phyloP scores from a whole-genome alignment of 2,329 filamentous ascomycete species.

The Microsporum canis region DNA sequence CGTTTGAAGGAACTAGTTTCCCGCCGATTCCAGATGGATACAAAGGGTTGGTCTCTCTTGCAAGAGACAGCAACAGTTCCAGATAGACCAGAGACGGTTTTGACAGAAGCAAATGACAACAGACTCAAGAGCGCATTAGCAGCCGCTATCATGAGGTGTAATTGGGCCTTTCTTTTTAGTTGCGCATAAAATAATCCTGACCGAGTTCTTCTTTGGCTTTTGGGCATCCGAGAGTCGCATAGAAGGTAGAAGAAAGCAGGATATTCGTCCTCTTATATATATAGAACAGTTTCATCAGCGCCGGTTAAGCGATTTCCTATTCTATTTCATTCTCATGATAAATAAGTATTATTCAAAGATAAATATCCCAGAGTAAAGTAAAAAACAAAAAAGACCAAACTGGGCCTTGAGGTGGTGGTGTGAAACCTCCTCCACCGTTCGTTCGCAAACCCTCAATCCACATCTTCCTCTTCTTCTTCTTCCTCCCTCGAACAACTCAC shows the following conservation, averaged over 20 bases:
- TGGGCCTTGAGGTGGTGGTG: neutral
- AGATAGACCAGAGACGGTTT: neutral
- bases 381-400: neutral
- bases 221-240: neutral
- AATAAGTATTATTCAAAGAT: neutral
- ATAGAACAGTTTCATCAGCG: neutral
- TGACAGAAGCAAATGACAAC: neutral
- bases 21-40: conserved; percentile 1
- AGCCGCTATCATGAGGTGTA: neutral
- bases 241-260: neutral
- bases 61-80: neutral
- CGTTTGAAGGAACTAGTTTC: neutral
- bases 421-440: conserved; percentile 4
- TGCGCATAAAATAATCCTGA: neutral
- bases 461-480: neutral
- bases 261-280: too few species aligned
- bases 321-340: too few species aligned
- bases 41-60: neutral
- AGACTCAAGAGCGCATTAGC: neutral
- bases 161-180: neutral
- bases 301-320: neutral
- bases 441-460: neutral
- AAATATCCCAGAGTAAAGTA: neutral
- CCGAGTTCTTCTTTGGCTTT: neutral
- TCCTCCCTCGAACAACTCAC: neutral